phyloP scores from a whole-genome alignment of 2,329 filamentous ascomycete species.

The Mariannaea elegans region DNA sequence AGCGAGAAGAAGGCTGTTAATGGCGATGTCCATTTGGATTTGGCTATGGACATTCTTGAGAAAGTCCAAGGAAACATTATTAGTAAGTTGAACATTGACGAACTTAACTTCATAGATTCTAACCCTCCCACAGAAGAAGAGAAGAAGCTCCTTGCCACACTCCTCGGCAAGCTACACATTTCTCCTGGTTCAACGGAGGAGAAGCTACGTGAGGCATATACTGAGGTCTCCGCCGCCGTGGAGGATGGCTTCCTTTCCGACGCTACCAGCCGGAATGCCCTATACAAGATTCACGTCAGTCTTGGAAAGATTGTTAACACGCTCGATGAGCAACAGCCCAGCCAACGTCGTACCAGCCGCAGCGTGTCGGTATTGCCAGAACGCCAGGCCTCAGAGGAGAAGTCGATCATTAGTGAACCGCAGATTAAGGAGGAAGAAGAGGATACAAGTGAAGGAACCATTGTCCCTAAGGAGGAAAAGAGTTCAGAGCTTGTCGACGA shows the following conservation, averaged over 20 bases:
- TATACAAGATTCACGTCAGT: conserved; percentile 74
- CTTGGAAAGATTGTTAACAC: conserved; percentile 73
- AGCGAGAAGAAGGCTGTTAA: conserved; percentile 71
- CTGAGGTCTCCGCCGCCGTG: conserved; percentile 68
- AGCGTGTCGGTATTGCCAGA: conserved; percentile 51
- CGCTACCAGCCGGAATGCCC: conserved; percentile 68
- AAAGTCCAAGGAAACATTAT: conserved; percentile 72
- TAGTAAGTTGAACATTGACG: conserved; percentile 61
- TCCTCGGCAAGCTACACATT: conserved; percentile 85
- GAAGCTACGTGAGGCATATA: conserved; percentile 66
- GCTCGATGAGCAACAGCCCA: conserved; percentile 57
- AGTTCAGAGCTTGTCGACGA: conserved; percentile 52
- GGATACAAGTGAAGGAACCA: conserved; percentile 46
- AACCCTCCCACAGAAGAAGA: conserved; percentile 73
- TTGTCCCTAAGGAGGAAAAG: conserved; percentile 44
- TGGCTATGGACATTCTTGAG: conserved; percentile 81
- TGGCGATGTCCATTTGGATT: conserved; percentile 80
- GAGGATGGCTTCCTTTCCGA: conserved; percentile 69
- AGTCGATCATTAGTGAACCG: conserved; percentile 51
- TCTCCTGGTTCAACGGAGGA: conserved; percentile 70
- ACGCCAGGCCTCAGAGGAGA: conserved; percentile 47
- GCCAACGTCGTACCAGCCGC: conserved; percentile 53
- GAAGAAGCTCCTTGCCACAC: conserved; percentile 79
- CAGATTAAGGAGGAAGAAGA: conserved; percentile 61
- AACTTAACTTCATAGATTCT: conserved; percentile 31